Evolutionary conservation across 768 basidiomycete genomes (phyloP).

Genomic region (Coprinopsis cinerea): DNA sequence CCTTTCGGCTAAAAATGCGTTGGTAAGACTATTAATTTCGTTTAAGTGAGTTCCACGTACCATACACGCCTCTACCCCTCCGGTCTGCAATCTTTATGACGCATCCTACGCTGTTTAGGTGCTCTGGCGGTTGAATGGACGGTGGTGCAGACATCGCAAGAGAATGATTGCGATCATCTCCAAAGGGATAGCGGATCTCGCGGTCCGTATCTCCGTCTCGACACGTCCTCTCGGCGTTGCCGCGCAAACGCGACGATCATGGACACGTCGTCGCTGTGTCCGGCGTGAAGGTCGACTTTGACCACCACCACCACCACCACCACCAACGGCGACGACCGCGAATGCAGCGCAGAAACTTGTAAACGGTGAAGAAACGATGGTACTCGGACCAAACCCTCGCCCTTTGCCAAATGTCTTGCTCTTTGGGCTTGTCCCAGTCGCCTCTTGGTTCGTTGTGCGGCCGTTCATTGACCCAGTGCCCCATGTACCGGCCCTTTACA

Average conservation of each 20-base stretch:
- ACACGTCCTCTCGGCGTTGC: too few species aligned
- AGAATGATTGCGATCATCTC: background rate
- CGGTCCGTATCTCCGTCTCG: background rate
- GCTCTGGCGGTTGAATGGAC: conserved; percentile 19
- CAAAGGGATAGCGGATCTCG: conserved; percentile 4
- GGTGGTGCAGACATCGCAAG: conserved; percentile 6
- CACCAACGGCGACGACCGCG: background rate
- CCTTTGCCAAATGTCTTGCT: conserved; percentile 49
- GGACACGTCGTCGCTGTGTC: conserved; percentile 3
- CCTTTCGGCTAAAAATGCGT: conserved; percentile 38
- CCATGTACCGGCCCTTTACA: conserved; percentile 66
- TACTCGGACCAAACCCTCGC: conserved; percentile 33
- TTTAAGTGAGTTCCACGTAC: conserved; percentile 27
- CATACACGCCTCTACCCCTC: conserved; percentile 63
- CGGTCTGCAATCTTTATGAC: conserved; percentile 35
- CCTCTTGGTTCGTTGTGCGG: conserved; percentile 65
- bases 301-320: conserved; percentile 1
- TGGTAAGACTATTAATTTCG: background rate
- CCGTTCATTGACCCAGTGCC: conserved; percentile 68
- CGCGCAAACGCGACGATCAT: too few species aligned
- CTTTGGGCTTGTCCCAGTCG: conserved; percentile 58
- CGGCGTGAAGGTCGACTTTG: conserved; percentile 5
- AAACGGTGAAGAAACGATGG: conserved; percentile 1
- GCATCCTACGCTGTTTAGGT: conserved; percentile 45
- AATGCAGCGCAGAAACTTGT: background rate